Evolutionary conservation across 305 asterid species (phyloP).

Genomic region (Coffea humblotiana): DNA sequence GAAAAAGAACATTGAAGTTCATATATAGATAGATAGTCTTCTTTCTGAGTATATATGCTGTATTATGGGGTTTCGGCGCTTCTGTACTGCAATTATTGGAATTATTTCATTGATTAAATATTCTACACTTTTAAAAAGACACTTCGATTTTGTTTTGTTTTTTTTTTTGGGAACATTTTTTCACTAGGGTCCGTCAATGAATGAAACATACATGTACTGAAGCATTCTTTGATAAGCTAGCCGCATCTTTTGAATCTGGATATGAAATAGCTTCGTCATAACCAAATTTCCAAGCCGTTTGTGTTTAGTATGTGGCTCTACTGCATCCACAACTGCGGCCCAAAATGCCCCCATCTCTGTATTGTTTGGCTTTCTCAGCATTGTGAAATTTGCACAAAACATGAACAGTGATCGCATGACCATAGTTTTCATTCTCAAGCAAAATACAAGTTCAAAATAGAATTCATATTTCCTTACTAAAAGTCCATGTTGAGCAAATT

Average conservation of each 20-base stretch:
- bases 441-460: background rate
- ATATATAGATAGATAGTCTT: background rate
- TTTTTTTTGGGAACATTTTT: background rate
- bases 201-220: background rate
- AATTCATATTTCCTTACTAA: too few relatives aligned
- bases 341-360: background rate
- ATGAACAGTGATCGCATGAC: background rate
- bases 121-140: background rate
- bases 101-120: constrained; percentile 25
- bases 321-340: too few relatives aligned
- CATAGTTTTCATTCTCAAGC: background rate
- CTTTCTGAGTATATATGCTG: constrained; percentile 10
- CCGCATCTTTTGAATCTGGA: too few relatives aligned
- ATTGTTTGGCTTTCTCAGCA: background rate
- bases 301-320: background rate
- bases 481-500: too few relatives aligned
- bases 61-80: constrained; percentile 13
- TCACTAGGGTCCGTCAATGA: background rate
- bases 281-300: background rate
- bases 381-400: background rate
- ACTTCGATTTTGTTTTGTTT: background rate
- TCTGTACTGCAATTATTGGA: background rate
- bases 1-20: background rate
- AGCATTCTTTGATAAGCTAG: too few relatives aligned
- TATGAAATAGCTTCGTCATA: too few relatives aligned